Base-by-base conservation (phyloP, 495 filamentous ascomycete species). In the Xylaria cubensis region DNA sequence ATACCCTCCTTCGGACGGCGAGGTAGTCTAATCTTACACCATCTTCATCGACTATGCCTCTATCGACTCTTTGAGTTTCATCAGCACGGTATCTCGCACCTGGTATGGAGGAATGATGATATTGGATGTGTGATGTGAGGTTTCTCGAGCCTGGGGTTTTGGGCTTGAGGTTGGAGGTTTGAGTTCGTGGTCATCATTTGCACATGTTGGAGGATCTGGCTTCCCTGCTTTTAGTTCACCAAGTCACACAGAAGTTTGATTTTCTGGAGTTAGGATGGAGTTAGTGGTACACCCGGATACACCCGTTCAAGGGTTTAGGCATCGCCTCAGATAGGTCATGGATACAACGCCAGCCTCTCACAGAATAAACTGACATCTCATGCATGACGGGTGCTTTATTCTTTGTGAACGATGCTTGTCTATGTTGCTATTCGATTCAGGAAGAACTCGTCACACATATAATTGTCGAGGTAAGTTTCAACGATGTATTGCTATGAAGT, bases 281-380 rank as follows among this genome's bases (percentile, higher is more conserved):
- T 26, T 64, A 41, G 24, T 39, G n/a, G 32, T 10, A 21, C 17
- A 36, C 58, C 32, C 19, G 8, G n/a, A 58, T 10, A 21, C 17
- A 36, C 58, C 32, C 19, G 8, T 39, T 61, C 58, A 61, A 66
- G 19, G 46, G 64, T 53, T 53, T 21, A 44, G 24, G 64, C 44
- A 53, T 39, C 17, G 17, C 63, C 63, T 65, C 42, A 50, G 24
- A 48, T 19, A 29, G 29, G 64, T 19, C 3, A 32, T 9, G 13
- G 53, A 56, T 17, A 56, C 24, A 56, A 56, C 26, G 12, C 53
- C 12, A 17, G 13, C 12, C 24, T 32, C 24, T 21, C 48, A 10
- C 48, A 24, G 3, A 24, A 51, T 21, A 2, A 9, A n/a, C 8
- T n/a, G 1, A 17, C 9, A 2, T 3, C 21, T 51, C 48, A 32